phyloP scores from a whole-genome alignment of 2,329 filamentous ascomycete species.

The Fusarium lateritium region DNA sequence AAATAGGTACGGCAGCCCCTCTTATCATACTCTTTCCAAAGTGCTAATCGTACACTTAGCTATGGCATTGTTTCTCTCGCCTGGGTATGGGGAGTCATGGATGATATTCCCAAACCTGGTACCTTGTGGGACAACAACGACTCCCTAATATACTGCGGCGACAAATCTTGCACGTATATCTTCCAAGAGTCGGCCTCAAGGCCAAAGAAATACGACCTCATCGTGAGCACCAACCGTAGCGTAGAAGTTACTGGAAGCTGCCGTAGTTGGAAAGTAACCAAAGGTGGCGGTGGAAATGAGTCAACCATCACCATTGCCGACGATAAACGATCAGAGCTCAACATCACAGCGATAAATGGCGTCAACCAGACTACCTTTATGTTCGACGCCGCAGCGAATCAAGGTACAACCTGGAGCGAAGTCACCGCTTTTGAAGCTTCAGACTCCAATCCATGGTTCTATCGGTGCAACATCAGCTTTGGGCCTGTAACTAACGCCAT shows the following conservation, averaged over 20 bases:
- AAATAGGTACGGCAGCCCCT: conserved; percentile 52
- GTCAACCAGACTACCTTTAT: conserved; percentile 42
- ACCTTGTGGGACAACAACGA: conserved; percentile 51
- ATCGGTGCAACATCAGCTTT: conserved; percentile 45
- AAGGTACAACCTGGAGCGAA: conserved; percentile 36
- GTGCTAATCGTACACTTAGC: conserved; percentile 37
- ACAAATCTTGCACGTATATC: conserved; percentile 51
- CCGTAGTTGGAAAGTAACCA: conserved; percentile 38
- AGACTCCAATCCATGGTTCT: conserved; percentile 38
- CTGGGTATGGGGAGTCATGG: conserved; percentile 40
- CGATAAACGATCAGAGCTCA: conserved; percentile 5
- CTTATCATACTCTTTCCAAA: too few relatives aligned
- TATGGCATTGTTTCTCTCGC: conserved; percentile 58
- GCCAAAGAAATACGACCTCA: conserved; percentile 23
- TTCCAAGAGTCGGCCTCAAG: conserved; percentile 55
- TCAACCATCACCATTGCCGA: conserved; percentile 33
- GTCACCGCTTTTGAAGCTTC: conserved; percentile 45
- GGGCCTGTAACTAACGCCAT: conserved; percentile 34
- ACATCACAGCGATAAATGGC: conserved; percentile 32
- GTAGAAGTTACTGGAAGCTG: conserved; percentile 31
- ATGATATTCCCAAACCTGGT: conserved; percentile 49
- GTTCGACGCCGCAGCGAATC: conserved; percentile 30
- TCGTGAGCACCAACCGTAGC: conserved; percentile 37
- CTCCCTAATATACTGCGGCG: conserved; percentile 53
- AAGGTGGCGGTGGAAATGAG: conserved; percentile 34